These are phyloP conservation scores for Oxyria digyna DNA, from an alignment of 148 eudicot species.

Conservation along the genomic window DNA sequence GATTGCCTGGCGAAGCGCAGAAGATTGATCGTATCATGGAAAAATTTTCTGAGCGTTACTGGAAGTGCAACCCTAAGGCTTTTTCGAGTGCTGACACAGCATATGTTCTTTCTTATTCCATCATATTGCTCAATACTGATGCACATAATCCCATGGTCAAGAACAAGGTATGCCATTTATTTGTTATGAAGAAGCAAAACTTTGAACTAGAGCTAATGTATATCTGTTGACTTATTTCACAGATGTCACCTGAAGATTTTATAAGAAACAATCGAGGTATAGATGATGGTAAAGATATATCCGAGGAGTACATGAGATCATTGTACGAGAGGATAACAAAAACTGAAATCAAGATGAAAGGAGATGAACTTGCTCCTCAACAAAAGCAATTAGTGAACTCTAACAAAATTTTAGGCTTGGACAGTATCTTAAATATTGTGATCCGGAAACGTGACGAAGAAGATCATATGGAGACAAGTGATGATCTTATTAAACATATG, in stretches of 20 bases:
- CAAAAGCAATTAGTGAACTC: slow-evolving; percentile 75
- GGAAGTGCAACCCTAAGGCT: slow-evolving; percentile 90
- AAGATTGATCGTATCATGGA: slow-evolving; percentile 96
- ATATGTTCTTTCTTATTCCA: slow-evolving; percentile 98
- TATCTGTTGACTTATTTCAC: slow-evolving; percentile 13
- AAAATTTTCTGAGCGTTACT: slow-evolving; percentile 95
- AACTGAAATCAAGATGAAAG: slow-evolving; percentile 97
- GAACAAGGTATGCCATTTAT: slow-evolving; percentile 53
- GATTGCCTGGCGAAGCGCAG: slow-evolving; percentile 99
- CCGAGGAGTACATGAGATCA: slow-evolving; percentile 85
- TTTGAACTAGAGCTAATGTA: neutral
- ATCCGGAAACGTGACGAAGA: slow-evolving; percentile 80
- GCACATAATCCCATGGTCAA: slow-evolving; percentile 98
- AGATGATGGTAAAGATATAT: slow-evolving; percentile 95
- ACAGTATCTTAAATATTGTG: slow-evolving; percentile 87
- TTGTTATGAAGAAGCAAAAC: neutral
- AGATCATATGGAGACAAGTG: slow-evolving; percentile 64
- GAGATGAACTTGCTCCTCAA: slow-evolving; percentile 58
- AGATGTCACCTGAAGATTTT: slow-evolving; percentile 98
- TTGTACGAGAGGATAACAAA: slow-evolving; percentile 80
- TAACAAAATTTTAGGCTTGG: slow-evolving; percentile 79
- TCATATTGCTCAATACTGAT: slow-evolving; percentile 96
- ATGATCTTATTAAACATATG: slow-evolving; percentile 93
- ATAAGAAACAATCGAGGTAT: slow-evolving; percentile 95
- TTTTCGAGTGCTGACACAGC: slow-evolving; percentile 98